Percentiles rank a stretch among this genome's conserved stretches.
phyloP scores from a whole-genome alignment of 1,284 basidiomycete genomes.

The Ustilago bromivora region DNA sequence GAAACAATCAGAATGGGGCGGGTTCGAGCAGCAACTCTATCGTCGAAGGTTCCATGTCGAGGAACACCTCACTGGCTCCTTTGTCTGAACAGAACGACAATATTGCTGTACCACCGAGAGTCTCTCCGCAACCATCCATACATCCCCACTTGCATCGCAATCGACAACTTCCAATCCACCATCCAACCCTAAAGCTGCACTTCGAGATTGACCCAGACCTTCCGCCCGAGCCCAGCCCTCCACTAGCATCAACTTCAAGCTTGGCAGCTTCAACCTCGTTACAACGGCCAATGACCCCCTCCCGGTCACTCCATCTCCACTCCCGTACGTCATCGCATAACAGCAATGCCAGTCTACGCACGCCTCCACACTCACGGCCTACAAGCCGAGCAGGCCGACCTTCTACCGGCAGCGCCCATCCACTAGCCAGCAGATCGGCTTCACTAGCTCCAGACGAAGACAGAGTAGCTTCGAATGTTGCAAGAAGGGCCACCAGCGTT shows the following conservation, averaged over 20 bases:
- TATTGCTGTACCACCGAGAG: neutral
- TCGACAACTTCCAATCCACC: slow-evolving; percentile 55
- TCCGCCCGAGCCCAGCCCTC: slow-evolving; percentile 26
- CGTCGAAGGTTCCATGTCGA: slow-evolving; percentile 7
- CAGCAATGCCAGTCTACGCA: slow-evolving; percentile 29
- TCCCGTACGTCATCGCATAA: slow-evolving; percentile 35
- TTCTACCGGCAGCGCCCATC: slow-evolving; percentile 10
- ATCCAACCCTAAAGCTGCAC: slow-evolving; percentile 60
- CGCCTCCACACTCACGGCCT: slow-evolving; percentile 39
- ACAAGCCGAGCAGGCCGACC: slow-evolving; percentile 38
- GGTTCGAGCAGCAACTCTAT: neutral
- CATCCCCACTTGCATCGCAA: slow-evolving; percentile 15
- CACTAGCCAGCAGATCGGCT: slow-evolving; percentile 19
- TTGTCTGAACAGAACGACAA: neutral
- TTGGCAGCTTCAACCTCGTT: neutral
- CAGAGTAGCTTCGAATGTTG: neutral
- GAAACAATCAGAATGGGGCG: slow-evolving; percentile 12
- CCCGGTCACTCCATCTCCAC: slow-evolving; percentile 22
- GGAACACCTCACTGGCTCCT: slow-evolving; percentile 10
- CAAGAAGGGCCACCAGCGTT: slow-evolving; percentile 13
- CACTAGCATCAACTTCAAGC: slow-evolving; percentile 3
- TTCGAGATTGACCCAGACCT: slow-evolving; percentile 56
- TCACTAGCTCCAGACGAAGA: slow-evolving; percentile 19
- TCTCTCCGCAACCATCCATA: slow-evolving; percentile 16
- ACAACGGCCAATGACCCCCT: slow-evolving; percentile 33